Evolutionary conservation across 345 rosid species (phyloP), one percentile per base, ranked within the genome.

Genomic region (Iberis pinnata): DNA sequence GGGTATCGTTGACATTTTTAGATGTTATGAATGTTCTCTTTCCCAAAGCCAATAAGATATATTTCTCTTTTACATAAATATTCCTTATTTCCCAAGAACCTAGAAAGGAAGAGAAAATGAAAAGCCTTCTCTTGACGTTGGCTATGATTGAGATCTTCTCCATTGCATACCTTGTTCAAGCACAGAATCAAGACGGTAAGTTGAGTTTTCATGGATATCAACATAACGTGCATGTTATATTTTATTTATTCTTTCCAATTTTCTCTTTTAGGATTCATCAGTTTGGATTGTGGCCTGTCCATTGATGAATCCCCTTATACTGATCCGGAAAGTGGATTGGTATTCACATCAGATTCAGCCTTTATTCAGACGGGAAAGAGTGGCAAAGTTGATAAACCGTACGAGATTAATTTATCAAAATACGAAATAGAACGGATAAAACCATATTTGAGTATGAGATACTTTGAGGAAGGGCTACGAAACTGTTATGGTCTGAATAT

Each of bases 261-360:
- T n/a, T n/a, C n/a, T n/a, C n/a, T n/a, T n/a, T n/a, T n/a, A 75
- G 83, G 76, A 12, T 75, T 75, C 57, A 67, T 75, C 12, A 78
- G 80, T 52, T 61, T 75, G 43, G 80, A 75, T 47, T 75, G 83
- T 17, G 84, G 81, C 4, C 57, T 56, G 8, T 51, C 70, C 2
- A 8, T 12, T 27, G 31, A 18, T 12, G 61, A 53, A 18, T 48
- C 64, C n/a, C 57, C 49, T 13, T 76, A 71, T 12, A 5, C 4
- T 2, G 70, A 76, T 17, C 11, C 9, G 0, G 5, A 0, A 1
- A 67, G 53, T n/a, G 67, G 72, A 12, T 45, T 79, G 26, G 9
- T 10, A 7, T 76, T 58, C 58, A 24, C 63, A 8, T 61, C 76
- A 0, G 83, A 78, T 42, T 43, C 44, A 5, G 39, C 12, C 1